Percentiles rank a stretch among this genome's conserved stretches.
phyloP scores from a whole-genome alignment of 2,329 filamentous ascomycete species.

The Tricladium varicosporioides region DNA sequence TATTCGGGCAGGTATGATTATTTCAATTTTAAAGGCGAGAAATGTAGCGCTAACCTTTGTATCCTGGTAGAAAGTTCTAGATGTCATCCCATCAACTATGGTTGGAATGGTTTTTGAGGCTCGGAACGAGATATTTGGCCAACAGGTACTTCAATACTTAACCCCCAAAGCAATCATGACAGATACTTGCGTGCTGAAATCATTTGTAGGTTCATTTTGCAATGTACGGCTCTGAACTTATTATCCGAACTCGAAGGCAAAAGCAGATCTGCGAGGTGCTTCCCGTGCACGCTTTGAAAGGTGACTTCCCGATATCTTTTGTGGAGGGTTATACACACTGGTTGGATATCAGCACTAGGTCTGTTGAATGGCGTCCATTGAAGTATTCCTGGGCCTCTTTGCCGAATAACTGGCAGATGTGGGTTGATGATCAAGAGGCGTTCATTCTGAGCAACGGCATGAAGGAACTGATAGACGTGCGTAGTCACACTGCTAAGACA shows the following conservation, averaged over 20 bases:
- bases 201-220: slow-evolving; percentile 39
- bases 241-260: slow-evolving; percentile 26
- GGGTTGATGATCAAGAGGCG: background rate
- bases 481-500: slow-evolving; percentile 34
- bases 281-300: slow-evolving; percentile 4
- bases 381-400: slow-evolving; percentile 31
- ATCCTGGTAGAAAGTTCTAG: slow-evolving; percentile 22
- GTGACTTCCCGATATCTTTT: slow-evolving; percentile 17
- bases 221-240: slow-evolving; percentile 28
- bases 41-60: background rate
- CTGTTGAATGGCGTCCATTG: slow-evolving; percentile 24
- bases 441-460: slow-evolving; percentile 21
- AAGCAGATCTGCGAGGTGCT: slow-evolving; percentile 16
- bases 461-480: slow-evolving; percentile 34
- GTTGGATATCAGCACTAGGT: background rate
- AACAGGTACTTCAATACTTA: slow-evolving; percentile 29
- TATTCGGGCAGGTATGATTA: slow-evolving; percentile 20
- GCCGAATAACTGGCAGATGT: slow-evolving; percentile 29
- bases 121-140: slow-evolving; percentile 24
- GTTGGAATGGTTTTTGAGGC: slow-evolving; percentile 38
- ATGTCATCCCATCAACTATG: slow-evolving; percentile 36
- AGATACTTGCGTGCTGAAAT: too few species aligned
- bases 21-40: background rate
- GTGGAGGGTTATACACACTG: slow-evolving; percentile 18
- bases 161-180: too few species aligned